Conservation (phyloP, 345 rosid genomes). For the Linum tenue region DNA sequence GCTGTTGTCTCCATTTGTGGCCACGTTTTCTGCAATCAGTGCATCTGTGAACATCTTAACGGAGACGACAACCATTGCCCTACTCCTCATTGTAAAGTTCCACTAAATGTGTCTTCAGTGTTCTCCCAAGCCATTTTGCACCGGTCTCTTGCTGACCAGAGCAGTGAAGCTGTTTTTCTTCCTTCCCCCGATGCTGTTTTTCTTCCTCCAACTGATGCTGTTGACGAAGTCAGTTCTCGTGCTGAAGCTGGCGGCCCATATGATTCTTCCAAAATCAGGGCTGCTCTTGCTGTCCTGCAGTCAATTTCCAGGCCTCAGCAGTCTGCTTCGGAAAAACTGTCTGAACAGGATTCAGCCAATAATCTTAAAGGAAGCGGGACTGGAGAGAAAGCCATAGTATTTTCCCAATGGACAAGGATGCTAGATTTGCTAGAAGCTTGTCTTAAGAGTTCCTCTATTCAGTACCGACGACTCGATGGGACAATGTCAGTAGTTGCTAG, state of each 20-base stretch:
- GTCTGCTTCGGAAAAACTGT: conserved; percentile 12
- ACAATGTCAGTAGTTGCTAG: conserved; percentile 90
- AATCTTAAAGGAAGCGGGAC: conserved; percentile 25
- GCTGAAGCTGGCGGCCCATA: conserved; percentile 18
- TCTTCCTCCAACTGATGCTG: conserved; percentile 26
- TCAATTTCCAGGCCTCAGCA: conserved; percentile 42
- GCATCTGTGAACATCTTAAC: conserved; percentile 64
- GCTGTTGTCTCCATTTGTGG: conserved; percentile 83
- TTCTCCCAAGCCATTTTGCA: conserved; percentile 42
- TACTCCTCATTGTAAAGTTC: conserved; percentile 46
- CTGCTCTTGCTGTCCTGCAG: conserved; percentile 69
- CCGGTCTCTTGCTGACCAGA: conserved; percentile 33
- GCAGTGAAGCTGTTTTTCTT: conserved; percentile 15
- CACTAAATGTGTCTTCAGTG: conserved; percentile 40
- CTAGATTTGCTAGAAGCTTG: conserved; percentile 77
- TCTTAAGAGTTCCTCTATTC: conserved; percentile 58
- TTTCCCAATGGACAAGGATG: conserved; percentile 98
- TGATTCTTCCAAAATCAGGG: conserved; percentile 84
- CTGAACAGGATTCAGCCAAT: conserved; percentile 21
- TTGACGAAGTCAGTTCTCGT: conserved; percentile 21
- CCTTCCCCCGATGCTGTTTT: too few species aligned
- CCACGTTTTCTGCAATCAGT: conserved; percentile 92
- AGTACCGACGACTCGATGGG: conserved; percentile 94
- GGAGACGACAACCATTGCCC: conserved; percentile 77
- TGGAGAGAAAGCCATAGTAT: conserved; percentile 84